Conservation (phyloP, 2,329 filamentous ascomycete genomes). For the Exophiala spinifera region DNA sequence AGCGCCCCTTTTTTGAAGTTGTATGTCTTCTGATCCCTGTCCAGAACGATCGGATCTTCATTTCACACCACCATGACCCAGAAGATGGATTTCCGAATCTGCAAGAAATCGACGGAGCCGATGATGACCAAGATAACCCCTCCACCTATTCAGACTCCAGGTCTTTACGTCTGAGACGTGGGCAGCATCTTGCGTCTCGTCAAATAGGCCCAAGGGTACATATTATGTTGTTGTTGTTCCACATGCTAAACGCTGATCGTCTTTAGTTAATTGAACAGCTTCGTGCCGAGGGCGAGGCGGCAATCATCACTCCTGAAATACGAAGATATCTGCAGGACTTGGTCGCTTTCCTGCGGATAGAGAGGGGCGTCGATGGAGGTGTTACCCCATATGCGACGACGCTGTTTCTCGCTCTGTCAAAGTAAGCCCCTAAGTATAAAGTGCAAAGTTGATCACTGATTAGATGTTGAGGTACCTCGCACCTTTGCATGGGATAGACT, state of each 20-base stretch:
- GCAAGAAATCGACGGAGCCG: constrained; percentile 55
- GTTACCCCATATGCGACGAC: constrained; percentile 75
- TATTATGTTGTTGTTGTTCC: not conserved
- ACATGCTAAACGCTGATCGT: not conserved
- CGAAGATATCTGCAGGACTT: constrained; percentile 84
- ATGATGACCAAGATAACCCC: constrained; percentile 7
- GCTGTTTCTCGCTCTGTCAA: constrained; percentile 68
- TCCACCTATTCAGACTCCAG: constrained; percentile 15
- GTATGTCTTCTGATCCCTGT: constrained; percentile 11
- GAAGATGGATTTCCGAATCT: constrained; percentile 71
- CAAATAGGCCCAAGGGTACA: constrained; percentile 30
- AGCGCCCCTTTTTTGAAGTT: not conserved
- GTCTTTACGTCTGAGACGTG: constrained; percentile 8
- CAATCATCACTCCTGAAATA: constrained; percentile 71
- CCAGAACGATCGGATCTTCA: constrained; percentile 76
- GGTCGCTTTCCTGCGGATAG: constrained; percentile 78
- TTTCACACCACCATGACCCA: constrained; percentile 79
- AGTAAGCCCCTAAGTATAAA: constrained; percentile 39
- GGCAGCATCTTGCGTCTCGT: constrained; percentile 10
- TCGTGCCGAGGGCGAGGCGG: constrained; percentile 54
- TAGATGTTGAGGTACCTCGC: constrained; percentile 59
- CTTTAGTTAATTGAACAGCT: constrained; percentile 54
- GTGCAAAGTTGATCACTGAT: not conserved
- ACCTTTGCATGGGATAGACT: constrained; percentile 75
- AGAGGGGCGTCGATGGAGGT: constrained; percentile 76